Percentiles rank a stretch among this genome's conserved stretches.
Conservation (phyloP, 805 yeast genomes). For the Cyberlindnera misumaiensis region DNA sequence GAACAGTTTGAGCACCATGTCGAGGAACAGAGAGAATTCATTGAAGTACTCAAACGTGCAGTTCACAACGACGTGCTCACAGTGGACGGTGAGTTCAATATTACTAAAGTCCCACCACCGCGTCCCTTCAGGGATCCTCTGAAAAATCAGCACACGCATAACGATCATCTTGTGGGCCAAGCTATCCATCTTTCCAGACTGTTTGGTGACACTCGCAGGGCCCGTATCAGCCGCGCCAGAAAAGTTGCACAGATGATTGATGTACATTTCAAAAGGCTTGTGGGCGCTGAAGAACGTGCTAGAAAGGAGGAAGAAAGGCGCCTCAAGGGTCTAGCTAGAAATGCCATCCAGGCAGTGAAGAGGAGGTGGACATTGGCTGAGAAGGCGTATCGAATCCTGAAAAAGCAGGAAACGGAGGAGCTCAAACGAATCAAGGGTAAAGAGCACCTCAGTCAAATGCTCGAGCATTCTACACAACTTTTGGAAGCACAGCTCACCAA, state of each 20-base stretch:
- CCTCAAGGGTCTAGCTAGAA: slow-evolving; percentile 63
- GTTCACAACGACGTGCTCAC: slow-evolving; percentile 36
- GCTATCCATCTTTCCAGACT: slow-evolving; percentile 65
- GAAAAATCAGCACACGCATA: slow-evolving; percentile 41
- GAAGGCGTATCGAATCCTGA: slow-evolving; percentile 67
- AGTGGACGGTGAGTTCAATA: slow-evolving; percentile 37
- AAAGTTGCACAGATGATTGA: slow-evolving; percentile 80
- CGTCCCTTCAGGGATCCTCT: slow-evolving; percentile 42
- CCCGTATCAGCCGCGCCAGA: slow-evolving; percentile 59
- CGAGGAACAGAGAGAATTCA: slow-evolving; percentile 40
- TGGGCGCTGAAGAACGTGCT: slow-evolving; percentile 83
- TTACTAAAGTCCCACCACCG: slow-evolving; percentile 35
- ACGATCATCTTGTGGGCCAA: slow-evolving; percentile 72
- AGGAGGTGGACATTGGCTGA: slow-evolving; percentile 89
- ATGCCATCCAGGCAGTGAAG: slow-evolving; percentile 77
- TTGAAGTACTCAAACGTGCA: slow-evolving; percentile 40
- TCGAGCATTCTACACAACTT: slow-evolving; percentile 86
- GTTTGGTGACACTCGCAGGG: slow-evolving; percentile 56
- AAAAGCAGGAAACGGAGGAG: slow-evolving; percentile 73
- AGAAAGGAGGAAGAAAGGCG: slow-evolving; percentile 69
- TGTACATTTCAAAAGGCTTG: slow-evolving; percentile 74
- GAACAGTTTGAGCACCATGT: slow-evolving; percentile 60
- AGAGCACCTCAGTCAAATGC: slow-evolving; percentile 77
- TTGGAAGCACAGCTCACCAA: slow-evolving; percentile 75
- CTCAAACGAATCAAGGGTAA: slow-evolving; percentile 75